Evolutionary conservation across 2,329 filamentous ascomycete species (phyloP).

Genomic region (Fusarium cicatricum): DNA sequence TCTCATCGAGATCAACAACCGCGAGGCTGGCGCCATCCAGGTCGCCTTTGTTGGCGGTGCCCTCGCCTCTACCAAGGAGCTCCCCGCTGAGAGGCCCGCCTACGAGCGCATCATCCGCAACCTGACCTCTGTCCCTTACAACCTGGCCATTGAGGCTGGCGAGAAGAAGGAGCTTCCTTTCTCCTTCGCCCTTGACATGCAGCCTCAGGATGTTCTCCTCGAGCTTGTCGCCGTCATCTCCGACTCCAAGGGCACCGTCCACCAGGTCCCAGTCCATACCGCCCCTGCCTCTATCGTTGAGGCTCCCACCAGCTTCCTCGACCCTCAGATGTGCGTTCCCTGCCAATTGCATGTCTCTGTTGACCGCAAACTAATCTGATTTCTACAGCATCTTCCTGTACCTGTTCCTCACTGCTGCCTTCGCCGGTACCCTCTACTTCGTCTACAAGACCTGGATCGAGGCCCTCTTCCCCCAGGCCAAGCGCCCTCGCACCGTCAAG

Average conservation of each 20-base stretch:
- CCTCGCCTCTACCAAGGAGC: conserved; percentile 66
- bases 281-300: conserved; percentile 88
- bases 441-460: conserved; percentile 99
- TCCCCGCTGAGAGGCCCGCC: conserved; percentile 55
- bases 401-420: conserved; percentile 82
- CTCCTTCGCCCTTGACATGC: conserved; percentile 88
- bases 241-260: conserved; percentile 71
- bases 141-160: conserved; percentile 76
- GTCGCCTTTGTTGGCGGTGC: conserved; percentile 80
- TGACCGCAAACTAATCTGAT: conserved; percentile 40
- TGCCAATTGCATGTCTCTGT: neutral
- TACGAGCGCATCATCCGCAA: conserved; percentile 77
- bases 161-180: conserved; percentile 81
- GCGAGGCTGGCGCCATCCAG: conserved; percentile 78
- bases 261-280: conserved; percentile 82
- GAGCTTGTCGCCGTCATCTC: conserved; percentile 79
- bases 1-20: conserved; percentile 83
- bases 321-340: conserved; percentile 88
- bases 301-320: conserved; percentile 88
- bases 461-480: conserved; percentile 91
- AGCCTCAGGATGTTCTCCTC: conserved; percentile 86
- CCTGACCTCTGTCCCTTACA: conserved; percentile 79
- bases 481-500: conserved; percentile 69
- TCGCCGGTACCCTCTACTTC: conserved; percentile 87
- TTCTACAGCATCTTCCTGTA: conserved; percentile 89